Conservation (phyloP, 345 rosid species). For the Aurinia saxatilis region DNA sequence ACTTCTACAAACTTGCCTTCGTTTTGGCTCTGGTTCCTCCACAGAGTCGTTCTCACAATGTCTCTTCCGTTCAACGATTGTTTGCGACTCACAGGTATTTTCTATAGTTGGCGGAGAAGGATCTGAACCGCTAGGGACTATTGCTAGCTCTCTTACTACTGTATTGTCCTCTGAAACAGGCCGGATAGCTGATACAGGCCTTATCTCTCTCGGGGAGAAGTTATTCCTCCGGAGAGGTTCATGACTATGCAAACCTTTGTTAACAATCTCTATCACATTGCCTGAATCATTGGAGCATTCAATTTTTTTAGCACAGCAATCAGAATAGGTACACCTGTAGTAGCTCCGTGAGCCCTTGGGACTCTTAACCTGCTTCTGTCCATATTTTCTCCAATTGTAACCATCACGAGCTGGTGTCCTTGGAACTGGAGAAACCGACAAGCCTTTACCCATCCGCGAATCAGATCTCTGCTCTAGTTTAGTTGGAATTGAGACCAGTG, state of each 20-base stretch:
- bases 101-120: constrained; percentile 46
- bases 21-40: constrained; percentile 54
- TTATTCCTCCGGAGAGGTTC: constrained; percentile 66
- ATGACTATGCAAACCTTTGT: constrained; percentile 79
- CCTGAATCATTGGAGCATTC: constrained; percentile 71
- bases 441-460: no score
- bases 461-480: no score
- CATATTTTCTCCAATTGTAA: constrained; percentile 95
- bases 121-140: constrained; percentile 32
- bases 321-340: constrained; percentile 75
- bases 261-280: constrained; percentile 59
- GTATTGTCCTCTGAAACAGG: constrained; percentile 29
- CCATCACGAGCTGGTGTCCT: constrained; percentile 66
- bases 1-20: constrained; percentile 42
- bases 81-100: constrained; percentile 29
- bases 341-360: constrained; percentile 90
- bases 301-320: constrained; percentile 82
- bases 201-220: constrained; percentile 38
- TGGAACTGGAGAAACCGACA: constrained; percentile 30
- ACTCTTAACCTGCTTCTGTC: constrained; percentile 96
- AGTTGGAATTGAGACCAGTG: constrained; percentile 42
- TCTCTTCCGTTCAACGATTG: constrained; percentile 40
- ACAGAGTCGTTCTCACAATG: constrained; percentile 31
- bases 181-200: constrained; percentile 27
- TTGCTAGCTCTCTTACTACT: constrained; percentile 31